Conservation (phyloP, 192 early-diverging fungal species). For the Coemansia guatemalensis region DNA sequence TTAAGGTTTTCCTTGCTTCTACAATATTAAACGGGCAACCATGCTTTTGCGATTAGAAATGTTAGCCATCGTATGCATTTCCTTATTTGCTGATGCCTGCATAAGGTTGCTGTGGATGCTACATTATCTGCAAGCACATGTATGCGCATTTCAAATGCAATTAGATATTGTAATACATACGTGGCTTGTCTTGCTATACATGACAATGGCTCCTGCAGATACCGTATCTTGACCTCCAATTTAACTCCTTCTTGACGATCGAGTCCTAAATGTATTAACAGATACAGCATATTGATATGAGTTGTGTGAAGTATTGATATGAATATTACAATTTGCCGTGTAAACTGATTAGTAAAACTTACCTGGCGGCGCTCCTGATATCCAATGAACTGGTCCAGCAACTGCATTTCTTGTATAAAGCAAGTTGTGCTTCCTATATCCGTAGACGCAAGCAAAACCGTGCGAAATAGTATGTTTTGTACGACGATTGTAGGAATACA, state of each 20-base stretch:
- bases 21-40: not conserved
- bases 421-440: slow-evolving; percentile 29
- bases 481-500: too few species aligned
- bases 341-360: not conserved
- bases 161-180: not conserved
- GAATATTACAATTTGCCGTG: not conserved
- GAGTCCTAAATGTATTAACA: not conserved
- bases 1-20: slow-evolving; percentile 11
- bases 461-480: not conserved
- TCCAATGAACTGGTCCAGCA: slow-evolving; percentile 54
- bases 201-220: slow-evolving; percentile 56
- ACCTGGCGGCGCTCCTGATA: slow-evolving; percentile 31
- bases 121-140: slow-evolving; percentile 14
- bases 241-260: slow-evolving; percentile 12
- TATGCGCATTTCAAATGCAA: not conserved
- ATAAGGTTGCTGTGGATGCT: not conserved
- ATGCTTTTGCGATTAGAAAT: not conserved
- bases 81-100: not conserved
- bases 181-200: slow-evolving; percentile 35
- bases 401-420: slow-evolving; percentile 15
- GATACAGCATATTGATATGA: not conserved
- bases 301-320: not conserved
- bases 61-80: not conserved
- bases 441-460: not conserved
- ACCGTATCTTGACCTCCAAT: slow-evolving; percentile 59